A percentile compares a stretch with the other conserved stretches of the same genome.
Evolutionary conservation across 164 flowering plant species (phyloP).

Genomic region (Tinospora cordifolia): DNA sequence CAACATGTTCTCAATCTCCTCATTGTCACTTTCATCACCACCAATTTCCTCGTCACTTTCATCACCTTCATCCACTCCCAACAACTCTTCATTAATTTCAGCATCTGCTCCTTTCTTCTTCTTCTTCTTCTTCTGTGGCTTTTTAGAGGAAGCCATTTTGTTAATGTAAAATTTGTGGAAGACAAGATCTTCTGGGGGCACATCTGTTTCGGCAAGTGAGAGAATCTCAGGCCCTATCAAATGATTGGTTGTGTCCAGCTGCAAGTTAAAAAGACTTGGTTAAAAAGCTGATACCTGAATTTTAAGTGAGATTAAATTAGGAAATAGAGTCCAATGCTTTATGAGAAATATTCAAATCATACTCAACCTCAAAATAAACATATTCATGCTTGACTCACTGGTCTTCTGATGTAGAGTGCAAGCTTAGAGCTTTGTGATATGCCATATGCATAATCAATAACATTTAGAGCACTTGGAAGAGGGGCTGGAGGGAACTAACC

Average conservation of each 20-base stretch:
- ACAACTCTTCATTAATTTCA: constrained; percentile 59
- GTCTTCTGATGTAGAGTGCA: too few species aligned
- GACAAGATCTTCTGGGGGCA: constrained; percentile 87
- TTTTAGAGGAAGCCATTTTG: constrained; percentile 62
- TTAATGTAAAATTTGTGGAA: constrained; percentile 87
- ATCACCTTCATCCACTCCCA: constrained; percentile 18
- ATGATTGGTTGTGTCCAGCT: constrained; percentile 69
- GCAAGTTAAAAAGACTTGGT: constrained; percentile 19
- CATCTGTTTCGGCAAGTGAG: constrained; percentile 75
- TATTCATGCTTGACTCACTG: too few species aligned
- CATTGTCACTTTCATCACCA: constrained; percentile 77
- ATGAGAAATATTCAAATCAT: neutral
- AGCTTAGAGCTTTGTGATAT: too few species aligned
- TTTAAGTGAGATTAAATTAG: neutral
- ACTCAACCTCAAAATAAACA: neutral
- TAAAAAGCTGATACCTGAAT: neutral
- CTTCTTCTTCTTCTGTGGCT: constrained; percentile 77
- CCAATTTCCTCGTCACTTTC: constrained; percentile 25
- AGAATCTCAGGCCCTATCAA: constrained; percentile 78
- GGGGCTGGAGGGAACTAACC: constrained; percentile 32
- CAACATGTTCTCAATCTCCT: constrained; percentile 72
- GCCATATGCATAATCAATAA: neutral
- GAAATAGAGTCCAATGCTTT: neutral
- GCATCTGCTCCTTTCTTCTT: constrained; percentile 54
- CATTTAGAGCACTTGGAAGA: neutral